Base-by-base conservation (phyloP, 2,329 filamentous ascomycete genomes). In the Fusarium algeriense region DNA sequence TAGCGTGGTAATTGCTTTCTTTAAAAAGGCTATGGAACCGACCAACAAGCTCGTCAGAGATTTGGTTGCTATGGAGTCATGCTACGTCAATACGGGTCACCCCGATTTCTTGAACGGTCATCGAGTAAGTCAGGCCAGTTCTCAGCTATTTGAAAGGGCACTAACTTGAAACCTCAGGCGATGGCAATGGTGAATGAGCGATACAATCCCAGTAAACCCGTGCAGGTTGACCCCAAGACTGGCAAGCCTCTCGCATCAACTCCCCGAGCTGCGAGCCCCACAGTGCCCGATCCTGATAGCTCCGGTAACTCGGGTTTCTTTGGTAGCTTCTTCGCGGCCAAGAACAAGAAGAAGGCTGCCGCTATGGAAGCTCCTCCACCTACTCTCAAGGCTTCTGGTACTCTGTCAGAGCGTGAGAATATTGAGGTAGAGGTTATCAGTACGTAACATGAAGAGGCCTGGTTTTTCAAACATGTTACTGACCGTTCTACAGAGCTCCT, bases 321-420 rank as follows among this genome's bases (percentile, higher is more conserved):
- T 77, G 96, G 96, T 75, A 97, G 93, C 78, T 99, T 99, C 89
- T 99, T 98, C 80, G 94, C 96, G 14, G 95, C 93, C 79, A 99
- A 98, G 89, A 99, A 98, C 86, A 99, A 98, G 91, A 99, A 99
- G 89, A 98, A 98, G 91, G 97, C 97, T 84, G 96, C 96, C n/a
- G 95, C 95, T 50, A 99, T 99, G 96, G 96, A 99, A 81, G 87
- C 96, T 17, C 96, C 96, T 41, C 96, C 96, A 69, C 90, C 96
- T 34, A 95, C 90, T 44, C 89, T 99, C 63, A 99, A 98, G 86
- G 96, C 96, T 37, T 97, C 94, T 6, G 95, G 96, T 44, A 97
- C 92, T 30, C 86, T 99, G 41, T 97, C 93, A 8, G 96, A 99
- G 84, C 94, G 96, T 68, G 96, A 99, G 81, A 91, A 91, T 65